These are phyloP conservation scores for Colletotrichum brevisporum DNA, from an alignment of 2,329 filamentous ascomycete genomes.

Conservation along the genomic window DNA sequence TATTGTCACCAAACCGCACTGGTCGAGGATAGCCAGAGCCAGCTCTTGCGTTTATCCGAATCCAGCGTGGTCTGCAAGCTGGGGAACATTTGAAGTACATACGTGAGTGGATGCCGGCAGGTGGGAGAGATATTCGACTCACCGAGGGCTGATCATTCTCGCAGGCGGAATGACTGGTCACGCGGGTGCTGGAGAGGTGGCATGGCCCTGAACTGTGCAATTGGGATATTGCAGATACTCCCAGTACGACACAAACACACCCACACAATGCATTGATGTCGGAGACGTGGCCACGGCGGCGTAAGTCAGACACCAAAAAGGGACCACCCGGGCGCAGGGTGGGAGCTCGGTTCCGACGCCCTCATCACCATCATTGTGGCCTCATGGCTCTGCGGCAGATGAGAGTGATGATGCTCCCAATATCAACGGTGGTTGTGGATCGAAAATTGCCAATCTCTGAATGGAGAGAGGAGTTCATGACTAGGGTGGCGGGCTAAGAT, in stretches of 20 bases:
- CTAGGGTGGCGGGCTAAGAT: constrained; percentile 21
- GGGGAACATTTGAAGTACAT: background rate
- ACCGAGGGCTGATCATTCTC: constrained; percentile 9
- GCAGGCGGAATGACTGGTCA: background rate
- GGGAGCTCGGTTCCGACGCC: background rate
- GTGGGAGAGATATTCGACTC: constrained; percentile 15
- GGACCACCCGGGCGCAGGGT: constrained; percentile 16
- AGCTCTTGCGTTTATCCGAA: constrained; percentile 34
- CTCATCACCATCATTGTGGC: constrained; percentile 19
- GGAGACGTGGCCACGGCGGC: constrained; percentile 4
- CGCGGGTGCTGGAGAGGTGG: background rate
- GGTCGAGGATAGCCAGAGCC: constrained; percentile 23
- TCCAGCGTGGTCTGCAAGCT: constrained; percentile 20
- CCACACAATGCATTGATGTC: constrained; percentile 1
- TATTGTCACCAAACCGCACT: constrained; percentile 25
- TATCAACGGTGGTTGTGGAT: background rate
- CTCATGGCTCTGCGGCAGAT: constrained; percentile 9
- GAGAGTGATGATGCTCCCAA: background rate
- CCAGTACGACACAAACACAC: background rate
- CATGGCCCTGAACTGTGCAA: constrained; percentile 16
- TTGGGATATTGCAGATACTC: background rate
- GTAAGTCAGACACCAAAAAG: constrained; percentile 7
- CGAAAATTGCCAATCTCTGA: constrained; percentile 7
- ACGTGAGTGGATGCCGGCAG: constrained; percentile 9
- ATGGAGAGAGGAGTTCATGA: constrained; percentile 26